Evolutionary conservation across 169 alveolate species (phyloP).

Genomic region (Plasmodium knowlesi): DNA sequence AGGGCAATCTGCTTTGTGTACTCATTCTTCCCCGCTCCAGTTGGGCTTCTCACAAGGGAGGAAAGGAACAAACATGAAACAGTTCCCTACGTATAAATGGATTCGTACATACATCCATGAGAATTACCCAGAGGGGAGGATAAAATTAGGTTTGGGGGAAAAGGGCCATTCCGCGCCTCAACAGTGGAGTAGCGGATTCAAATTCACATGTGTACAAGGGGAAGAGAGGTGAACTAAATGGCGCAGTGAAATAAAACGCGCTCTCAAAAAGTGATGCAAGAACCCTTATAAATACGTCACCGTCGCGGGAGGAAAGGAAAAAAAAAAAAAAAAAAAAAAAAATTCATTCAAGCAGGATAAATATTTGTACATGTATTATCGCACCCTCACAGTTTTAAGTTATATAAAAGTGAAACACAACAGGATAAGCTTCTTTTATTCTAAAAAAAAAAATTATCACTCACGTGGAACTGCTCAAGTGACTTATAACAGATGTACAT

Average conservation of each 20-base stretch:
- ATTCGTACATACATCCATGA: background rate
- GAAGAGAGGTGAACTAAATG: background rate
- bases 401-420: background rate
- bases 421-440: background rate
- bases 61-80: background rate
- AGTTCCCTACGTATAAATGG: background rate
- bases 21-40: background rate
- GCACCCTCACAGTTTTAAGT: background rate
- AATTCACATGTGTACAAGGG: too few species aligned
- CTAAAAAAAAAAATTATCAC: background rate
- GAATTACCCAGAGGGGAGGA: background rate
- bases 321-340: background rate
- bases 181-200: background rate
- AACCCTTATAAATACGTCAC: background rate
- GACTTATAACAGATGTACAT: background rate
- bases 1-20: background rate
- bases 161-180: background rate
- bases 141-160: background rate
- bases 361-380: background rate
- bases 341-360: background rate
- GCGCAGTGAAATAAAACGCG: background rate
- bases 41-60: background rate
- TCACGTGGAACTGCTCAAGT: background rate
- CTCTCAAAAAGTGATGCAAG: background rate
- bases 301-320: background rate